Evolutionary conservation across 164 flowering plant genomes (phyloP).

Genomic region (Nymphaea colorata): DNA sequence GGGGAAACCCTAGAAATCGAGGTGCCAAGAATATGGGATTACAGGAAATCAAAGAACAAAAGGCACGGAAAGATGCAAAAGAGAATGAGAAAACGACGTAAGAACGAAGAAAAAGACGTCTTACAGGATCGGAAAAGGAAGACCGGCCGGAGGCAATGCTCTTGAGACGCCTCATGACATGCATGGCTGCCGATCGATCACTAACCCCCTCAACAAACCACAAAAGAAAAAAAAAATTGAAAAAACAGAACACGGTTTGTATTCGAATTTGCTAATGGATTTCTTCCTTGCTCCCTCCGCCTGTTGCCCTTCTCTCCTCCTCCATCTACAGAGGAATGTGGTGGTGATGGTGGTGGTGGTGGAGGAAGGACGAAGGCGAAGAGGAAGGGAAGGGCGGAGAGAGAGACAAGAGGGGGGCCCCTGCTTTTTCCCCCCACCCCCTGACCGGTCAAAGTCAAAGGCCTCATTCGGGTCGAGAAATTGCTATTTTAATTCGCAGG

Average conservation of each 20-base stretch:
- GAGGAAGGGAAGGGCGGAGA: background rate
- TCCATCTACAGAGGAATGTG: background rate
- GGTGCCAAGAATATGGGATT: background rate
- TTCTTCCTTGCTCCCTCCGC: background rate
- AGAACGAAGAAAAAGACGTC: slow-evolving; percentile 4
- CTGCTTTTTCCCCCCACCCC: background rate
- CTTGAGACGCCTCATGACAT: slow-evolving; percentile 82
- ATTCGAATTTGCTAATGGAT: background rate
- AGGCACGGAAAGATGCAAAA: too few species aligned
- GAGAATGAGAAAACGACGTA: background rate
- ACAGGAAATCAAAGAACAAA: too few species aligned
- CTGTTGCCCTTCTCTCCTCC: background rate
- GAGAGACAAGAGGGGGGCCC: background rate
- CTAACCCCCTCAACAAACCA: background rate
- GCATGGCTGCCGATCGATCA: slow-evolving; percentile 23
- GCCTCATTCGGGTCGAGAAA: background rate
- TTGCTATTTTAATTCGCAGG: background rate
- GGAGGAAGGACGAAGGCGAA: background rate
- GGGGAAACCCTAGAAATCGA: background rate
- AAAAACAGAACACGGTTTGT: background rate
- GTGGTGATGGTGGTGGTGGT: background rate
- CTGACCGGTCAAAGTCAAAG: background rate
- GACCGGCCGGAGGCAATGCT: slow-evolving; percentile 92
- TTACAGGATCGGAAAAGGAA: slow-evolving; percentile 81
- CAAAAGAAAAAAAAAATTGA: background rate